Conservation (phyloP, 495 filamentous ascomycete species). For the Pseudomonodictys pantanalensis region DNA sequence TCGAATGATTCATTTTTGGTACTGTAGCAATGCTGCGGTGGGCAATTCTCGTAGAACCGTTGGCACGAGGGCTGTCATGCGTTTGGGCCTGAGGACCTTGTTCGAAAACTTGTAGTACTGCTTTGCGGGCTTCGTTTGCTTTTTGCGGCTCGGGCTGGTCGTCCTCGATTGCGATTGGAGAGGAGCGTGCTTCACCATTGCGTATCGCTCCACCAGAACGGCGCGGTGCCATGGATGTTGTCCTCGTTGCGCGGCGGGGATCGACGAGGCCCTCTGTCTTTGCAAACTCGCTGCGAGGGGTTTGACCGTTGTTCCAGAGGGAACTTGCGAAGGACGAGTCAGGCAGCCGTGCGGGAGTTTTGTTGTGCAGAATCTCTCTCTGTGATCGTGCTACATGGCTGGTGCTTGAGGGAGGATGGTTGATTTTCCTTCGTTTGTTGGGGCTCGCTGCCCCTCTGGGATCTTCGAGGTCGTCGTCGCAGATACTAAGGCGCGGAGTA, state of each 20-base stretch:
- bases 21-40: neutral
- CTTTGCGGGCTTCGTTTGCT: neutral
- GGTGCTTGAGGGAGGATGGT: neutral
- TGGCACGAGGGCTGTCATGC: too few species aligned
- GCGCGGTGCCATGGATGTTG: neutral
- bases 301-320: neutral
- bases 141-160: neutral
- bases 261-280: neutral
- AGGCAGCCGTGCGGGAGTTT: too few species aligned
- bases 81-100: too few species aligned
- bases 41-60: too few species aligned
- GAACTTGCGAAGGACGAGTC: neutral
- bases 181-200: neutral
- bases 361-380: too few species aligned
- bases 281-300: neutral
- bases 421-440: neutral
- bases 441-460: too few species aligned
- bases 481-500: neutral
- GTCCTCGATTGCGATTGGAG: neutral
- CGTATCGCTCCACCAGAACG: too few species aligned
- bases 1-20: neutral
- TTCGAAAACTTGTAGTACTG: too few species aligned
- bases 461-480: neutral
- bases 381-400: too few species aligned
- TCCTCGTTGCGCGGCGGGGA: constrained; percentile 2